A percentile compares a stretch with the other conserved stretches of the same genome.
These are phyloP conservation scores for Raddia guianensis DNA, from an alignment of 176 grass and related monocot species.

Conservation along the genomic window DNA sequence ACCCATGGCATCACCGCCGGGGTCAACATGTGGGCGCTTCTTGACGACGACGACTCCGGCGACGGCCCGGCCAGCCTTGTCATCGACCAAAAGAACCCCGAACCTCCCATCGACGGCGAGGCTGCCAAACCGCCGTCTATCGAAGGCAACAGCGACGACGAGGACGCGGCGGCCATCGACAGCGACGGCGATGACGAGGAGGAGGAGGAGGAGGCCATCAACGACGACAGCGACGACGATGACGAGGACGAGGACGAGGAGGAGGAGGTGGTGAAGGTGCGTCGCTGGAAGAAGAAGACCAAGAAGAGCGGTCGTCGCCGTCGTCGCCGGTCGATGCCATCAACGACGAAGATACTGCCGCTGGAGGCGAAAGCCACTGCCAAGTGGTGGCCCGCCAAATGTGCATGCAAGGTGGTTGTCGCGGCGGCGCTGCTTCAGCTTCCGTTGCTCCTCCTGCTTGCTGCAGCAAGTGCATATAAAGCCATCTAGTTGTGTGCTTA, in stretches of 20 bases:
- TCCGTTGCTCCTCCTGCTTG: not conserved
- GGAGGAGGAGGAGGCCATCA: not conserved
- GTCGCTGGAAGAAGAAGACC: too few species aligned
- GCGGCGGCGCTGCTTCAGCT: too few species aligned
- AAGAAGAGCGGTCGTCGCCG: not conserved
- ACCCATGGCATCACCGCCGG: not conserved
- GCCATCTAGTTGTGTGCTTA: too few species aligned
- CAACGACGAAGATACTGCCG: not conserved
- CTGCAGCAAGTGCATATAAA: too few species aligned
- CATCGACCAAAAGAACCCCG: not conserved
- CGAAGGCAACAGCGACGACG: not conserved
- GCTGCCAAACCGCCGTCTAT: too few species aligned
- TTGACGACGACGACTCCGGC: slow-evolving; percentile 22
- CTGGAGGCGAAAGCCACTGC: not conserved
- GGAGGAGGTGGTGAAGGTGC: not conserved
- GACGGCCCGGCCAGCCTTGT: not conserved
- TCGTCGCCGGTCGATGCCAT: too few species aligned
- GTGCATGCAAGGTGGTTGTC: not conserved
- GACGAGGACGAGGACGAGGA: too few species aligned
- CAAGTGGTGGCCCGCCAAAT: not conserved
- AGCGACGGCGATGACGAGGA: not conserved
- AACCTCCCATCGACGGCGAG: not conserved
- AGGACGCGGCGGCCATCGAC: not conserved
- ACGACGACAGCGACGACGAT: too few species aligned
- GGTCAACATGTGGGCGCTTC: slow-evolving; percentile 28